phyloP scores from a whole-genome alignment of 306 rosid genomes.

The Dryas drummondii region DNA sequence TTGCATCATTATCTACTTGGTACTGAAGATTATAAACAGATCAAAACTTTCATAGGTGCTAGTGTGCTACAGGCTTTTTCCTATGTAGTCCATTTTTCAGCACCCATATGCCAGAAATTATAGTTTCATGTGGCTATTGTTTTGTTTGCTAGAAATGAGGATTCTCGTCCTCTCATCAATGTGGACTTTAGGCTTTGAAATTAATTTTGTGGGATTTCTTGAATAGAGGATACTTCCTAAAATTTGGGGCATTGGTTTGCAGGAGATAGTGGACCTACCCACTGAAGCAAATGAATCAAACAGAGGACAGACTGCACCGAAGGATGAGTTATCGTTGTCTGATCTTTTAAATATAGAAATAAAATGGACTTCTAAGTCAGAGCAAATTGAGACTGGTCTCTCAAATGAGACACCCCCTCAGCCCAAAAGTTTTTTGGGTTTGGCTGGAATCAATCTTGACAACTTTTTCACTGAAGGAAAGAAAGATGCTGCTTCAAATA shows the following conservation, averaged over 20 bases:
- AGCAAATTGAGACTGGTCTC: constrained; percentile 33
- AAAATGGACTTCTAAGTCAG: constrained; percentile 64
- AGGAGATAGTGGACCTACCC: constrained; percentile 62
- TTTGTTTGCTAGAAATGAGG: constrained; percentile 12
- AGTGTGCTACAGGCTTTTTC: neutral
- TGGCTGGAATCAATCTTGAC: constrained; percentile 58
- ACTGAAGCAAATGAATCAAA: constrained; percentile 39
- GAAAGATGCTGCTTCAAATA: constrained; percentile 37
- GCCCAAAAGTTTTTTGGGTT: constrained; percentile 45
- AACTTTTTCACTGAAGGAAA: constrained; percentile 42
- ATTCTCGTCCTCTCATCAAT: neutral
- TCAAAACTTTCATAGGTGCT: neutral
- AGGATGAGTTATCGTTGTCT: constrained; percentile 59
- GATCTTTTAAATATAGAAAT: constrained; percentile 75
- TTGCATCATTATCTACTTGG: neutral
- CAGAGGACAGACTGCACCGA: constrained; percentile 43
- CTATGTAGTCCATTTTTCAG: neutral
- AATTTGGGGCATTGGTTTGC: constrained; percentile 30
- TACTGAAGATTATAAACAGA: neutral
- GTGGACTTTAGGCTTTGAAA: neutral
- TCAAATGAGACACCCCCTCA: constrained; percentile 34
- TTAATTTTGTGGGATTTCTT: neutral
- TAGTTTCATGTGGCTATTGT: neutral
- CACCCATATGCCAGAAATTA: neutral
- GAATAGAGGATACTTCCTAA: constrained; percentile 11